These are phyloP conservation scores for Mucor plumbeus DNA, from an alignment of 371 early-diverging fungal genomes.

Conservation along the genomic window DNA sequence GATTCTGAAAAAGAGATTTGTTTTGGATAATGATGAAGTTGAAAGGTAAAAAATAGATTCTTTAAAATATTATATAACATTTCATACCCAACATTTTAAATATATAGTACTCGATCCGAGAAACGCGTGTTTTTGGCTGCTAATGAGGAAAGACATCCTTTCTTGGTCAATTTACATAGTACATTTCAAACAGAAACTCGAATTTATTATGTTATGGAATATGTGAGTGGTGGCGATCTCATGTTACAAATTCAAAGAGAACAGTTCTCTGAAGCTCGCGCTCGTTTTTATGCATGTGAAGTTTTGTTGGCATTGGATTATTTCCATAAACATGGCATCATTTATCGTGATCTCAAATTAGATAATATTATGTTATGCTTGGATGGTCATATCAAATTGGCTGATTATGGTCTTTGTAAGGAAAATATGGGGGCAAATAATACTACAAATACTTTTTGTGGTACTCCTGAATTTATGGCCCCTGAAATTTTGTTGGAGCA, in stretches of 20 bases:
- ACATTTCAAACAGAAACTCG: slow-evolving; percentile 95
- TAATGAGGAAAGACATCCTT: slow-evolving; percentile 90
- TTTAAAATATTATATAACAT: not conserved
- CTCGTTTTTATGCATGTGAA: slow-evolving; percentile 97
- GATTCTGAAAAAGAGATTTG: slow-evolving; percentile 96
- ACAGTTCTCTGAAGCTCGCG: slow-evolving; percentile 86
- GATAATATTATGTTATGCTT: slow-evolving; percentile 95
- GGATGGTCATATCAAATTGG: slow-evolving; percentile 98
- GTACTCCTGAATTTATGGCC: slow-evolving; percentile 99
- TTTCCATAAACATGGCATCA: slow-evolving; percentile 92
- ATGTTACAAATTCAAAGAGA: slow-evolving; percentile 95
- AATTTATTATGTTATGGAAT: slow-evolving; percentile 99
- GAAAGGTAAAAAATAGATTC: slow-evolving; percentile 56
- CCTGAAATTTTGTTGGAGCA: slow-evolving; percentile 96
- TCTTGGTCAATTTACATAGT: slow-evolving; percentile 94
- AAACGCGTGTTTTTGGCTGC: slow-evolving; percentile 92
- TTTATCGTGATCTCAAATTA: slow-evolving; percentile 98
- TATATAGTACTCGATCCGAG: slow-evolving; percentile 82
- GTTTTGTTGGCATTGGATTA: slow-evolving; percentile 95
- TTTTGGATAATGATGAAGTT: slow-evolving; percentile 92
- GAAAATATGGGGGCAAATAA: slow-evolving; percentile 86
- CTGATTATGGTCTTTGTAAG: slow-evolving; percentile 99
- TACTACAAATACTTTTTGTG: slow-evolving; percentile 94
- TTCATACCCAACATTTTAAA: not conserved
- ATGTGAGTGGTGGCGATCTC: slow-evolving; percentile 98